These are phyloP conservation scores for Neopestalotiopsis clavispora DNA, from an alignment of 2,329 filamentous ascomycete genomes.

Conservation along the genomic window DNA sequence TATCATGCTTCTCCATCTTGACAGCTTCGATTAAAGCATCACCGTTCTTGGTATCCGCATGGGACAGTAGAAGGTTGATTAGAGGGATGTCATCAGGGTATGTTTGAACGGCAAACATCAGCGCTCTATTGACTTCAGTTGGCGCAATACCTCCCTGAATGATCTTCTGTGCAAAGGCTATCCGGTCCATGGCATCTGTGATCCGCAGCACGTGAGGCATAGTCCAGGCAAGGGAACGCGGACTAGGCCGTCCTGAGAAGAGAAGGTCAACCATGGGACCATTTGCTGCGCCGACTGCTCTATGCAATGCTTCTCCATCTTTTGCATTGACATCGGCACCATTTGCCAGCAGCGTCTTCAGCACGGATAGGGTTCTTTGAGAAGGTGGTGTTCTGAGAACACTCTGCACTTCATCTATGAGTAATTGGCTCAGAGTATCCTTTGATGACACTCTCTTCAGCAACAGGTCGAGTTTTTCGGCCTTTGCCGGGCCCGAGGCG, in stretches of 20 bases:
- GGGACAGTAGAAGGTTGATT: slow-evolving; percentile 47
- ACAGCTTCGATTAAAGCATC: slow-evolving; percentile 53
- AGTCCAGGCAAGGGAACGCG: slow-evolving; percentile 51
- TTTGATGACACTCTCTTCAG: slow-evolving; percentile 48
- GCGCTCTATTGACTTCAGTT: slow-evolving; percentile 54
- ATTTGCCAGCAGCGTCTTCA: slow-evolving; percentile 52
- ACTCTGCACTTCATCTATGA: slow-evolving; percentile 56
- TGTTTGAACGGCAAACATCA: slow-evolving; percentile 54
- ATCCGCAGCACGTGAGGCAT: slow-evolving; percentile 59
- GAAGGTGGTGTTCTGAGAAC: slow-evolving; percentile 43
- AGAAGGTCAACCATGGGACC: slow-evolving; percentile 53
- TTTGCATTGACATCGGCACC: slow-evolving; percentile 61
- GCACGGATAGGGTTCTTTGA: slow-evolving; percentile 46
- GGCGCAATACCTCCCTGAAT: slow-evolving; percentile 54
- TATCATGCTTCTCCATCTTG: slow-evolving; percentile 48
- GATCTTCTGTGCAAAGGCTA: slow-evolving; percentile 55
- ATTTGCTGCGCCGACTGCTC: slow-evolving; percentile 52
- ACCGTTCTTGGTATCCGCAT: slow-evolving; percentile 56
- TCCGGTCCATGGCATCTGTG: slow-evolving; percentile 53
- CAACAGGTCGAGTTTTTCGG: slow-evolving; percentile 53
- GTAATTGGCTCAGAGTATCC: slow-evolving; percentile 47
- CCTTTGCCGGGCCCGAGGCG: slow-evolving; percentile 50
- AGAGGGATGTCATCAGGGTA: slow-evolving; percentile 55
- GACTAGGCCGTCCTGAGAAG: slow-evolving; percentile 45
- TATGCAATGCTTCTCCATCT: slow-evolving; percentile 55